Conservation (phyloP, 2,329 filamentous ascomycete species). For the Aspergillus udagawae region DNA sequence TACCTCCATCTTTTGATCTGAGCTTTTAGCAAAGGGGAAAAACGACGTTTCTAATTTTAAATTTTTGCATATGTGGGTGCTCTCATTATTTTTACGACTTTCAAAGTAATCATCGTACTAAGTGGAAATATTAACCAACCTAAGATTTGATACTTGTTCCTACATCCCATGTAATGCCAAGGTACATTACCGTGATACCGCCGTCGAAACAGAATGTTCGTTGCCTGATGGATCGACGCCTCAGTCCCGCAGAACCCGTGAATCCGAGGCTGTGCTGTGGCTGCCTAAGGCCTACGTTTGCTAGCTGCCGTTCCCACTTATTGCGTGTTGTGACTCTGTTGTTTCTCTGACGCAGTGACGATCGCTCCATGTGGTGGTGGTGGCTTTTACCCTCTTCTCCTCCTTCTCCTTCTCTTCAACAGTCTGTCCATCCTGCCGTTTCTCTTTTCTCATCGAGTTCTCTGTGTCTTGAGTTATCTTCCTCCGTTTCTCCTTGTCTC, state of each 20-base stretch:
- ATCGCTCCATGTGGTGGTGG: neutral
- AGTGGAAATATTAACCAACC: too few species aligned
- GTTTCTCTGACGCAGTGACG: neutral
- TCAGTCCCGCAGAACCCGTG: constrained; percentile 12
- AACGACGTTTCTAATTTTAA: too few species aligned
- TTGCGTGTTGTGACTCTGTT: neutral
- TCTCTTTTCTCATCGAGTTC: constrained; percentile 1
- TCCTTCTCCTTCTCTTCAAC: constrained; percentile 2
- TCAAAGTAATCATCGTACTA: too few species aligned
- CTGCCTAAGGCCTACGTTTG: neutral
- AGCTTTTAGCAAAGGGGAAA: neutral
- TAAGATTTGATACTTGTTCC: too few species aligned
- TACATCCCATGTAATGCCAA: neutral
- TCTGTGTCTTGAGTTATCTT: constrained; percentile 7
- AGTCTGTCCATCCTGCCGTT: neutral
- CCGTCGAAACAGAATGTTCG: neutral
- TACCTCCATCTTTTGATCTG: too few species aligned
- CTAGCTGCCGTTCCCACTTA: neutral
- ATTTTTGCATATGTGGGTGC: too few species aligned
- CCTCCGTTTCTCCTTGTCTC: constrained; percentile 5
- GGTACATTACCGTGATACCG: neutral
- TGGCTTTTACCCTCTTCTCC: neutral
- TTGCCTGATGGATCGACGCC: constrained; percentile 8
- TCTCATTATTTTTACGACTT: too few species aligned
- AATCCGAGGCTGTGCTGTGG: constrained; percentile 12